A percentile compares a stretch with the other conserved stretches of the same genome.
Conservation (phyloP, 2,329 filamentous ascomycete species). For the Metarhizium anisopliae region DNA sequence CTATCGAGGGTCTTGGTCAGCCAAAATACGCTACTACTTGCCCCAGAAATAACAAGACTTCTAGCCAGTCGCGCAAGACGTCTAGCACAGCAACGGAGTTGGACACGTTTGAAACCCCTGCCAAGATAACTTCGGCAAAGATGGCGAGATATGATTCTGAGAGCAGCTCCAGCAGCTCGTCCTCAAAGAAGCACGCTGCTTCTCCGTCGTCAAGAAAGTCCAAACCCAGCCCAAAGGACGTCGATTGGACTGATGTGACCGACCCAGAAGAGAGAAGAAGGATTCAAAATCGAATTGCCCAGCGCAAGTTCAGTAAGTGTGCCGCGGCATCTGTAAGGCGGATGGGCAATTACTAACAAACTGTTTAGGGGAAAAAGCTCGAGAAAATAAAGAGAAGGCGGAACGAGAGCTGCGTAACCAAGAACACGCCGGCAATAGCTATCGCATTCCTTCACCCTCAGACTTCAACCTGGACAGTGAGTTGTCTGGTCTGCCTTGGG, state of each 20-base stretch:
- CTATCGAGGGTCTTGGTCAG: neutral
- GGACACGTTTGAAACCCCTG: neutral
- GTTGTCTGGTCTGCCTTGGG: slow-evolving; percentile 63
- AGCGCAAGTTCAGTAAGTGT: slow-evolving; percentile 63
- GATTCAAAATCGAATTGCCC: slow-evolving; percentile 68
- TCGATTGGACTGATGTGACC: slow-evolving; percentile 62
- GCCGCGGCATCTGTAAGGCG: neutral
- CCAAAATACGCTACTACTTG: neutral
- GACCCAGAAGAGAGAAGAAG: slow-evolving; percentile 64
- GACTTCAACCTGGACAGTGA: slow-evolving; percentile 43
- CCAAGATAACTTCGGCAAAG: slow-evolving; percentile 2
- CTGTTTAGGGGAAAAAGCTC: slow-evolving; percentile 55
- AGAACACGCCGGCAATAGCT: slow-evolving; percentile 54
- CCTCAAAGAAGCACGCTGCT: slow-evolving; percentile 18
- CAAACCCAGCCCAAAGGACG: slow-evolving; percentile 34
- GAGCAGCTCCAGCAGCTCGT: slow-evolving; percentile 6
- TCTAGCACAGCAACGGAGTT: slow-evolving; percentile 1
- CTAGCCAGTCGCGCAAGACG: slow-evolving; percentile 11
- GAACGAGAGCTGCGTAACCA: slow-evolving; percentile 57
- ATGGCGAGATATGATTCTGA: slow-evolving; percentile 14
- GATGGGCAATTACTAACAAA: slow-evolving; percentile 5
- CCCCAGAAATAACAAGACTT: neutral
- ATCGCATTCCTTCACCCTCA: slow-evolving; percentile 48
- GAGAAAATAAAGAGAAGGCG: slow-evolving; percentile 56
- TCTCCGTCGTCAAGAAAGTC: slow-evolving; percentile 27